phyloP scores from a whole-genome alignment of 352 stramenopile species.

The Globisporangium cylindrosporum region DNA sequence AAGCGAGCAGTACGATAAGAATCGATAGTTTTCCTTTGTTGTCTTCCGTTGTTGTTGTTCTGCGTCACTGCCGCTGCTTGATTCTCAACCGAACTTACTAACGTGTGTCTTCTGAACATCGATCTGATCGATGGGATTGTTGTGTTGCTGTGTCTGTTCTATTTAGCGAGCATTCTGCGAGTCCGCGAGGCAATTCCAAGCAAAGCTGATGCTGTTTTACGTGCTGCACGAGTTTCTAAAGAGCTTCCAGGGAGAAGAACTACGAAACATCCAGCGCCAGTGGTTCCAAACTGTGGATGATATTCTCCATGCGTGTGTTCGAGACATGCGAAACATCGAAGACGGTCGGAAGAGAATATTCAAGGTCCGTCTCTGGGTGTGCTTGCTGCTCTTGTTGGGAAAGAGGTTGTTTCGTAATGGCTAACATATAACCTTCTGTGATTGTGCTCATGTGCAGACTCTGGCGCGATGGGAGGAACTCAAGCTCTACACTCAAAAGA shows the following conservation, averaged over 20 bases:
- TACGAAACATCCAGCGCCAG: slow-evolving; percentile 58
- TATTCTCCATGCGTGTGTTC: slow-evolving; percentile 62
- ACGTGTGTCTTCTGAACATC: neutral
- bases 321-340: slow-evolving; percentile 61
- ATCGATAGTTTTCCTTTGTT: slow-evolving; percentile 15
- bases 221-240: slow-evolving; percentile 87
- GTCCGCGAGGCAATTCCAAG: slow-evolving; percentile 56
- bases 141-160: slow-evolving; percentile 16
- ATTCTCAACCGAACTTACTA: slow-evolving; percentile 2
- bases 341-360: slow-evolving; percentile 76
- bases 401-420: too few relatives aligned
- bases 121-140: slow-evolving; percentile 3
- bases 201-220: slow-evolving; percentile 87
- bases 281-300: slow-evolving; percentile 85
- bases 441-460: slow-evolving; percentile 31
- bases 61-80: neutral
- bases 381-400: neutral
- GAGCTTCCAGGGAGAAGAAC: slow-evolving; percentile 58
- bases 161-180: slow-evolving; percentile 59
- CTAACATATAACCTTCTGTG: neutral
- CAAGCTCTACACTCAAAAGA: slow-evolving; percentile 71
- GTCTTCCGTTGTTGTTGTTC: slow-evolving; percentile 19
- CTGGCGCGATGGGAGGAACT: slow-evolving; percentile 84
- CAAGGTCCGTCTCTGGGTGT: slow-evolving; percentile 35
- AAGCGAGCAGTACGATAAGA: slow-evolving; percentile 17